Evolutionary conservation across 495 filamentous ascomycete species (phyloP).

Genomic region (Aspergillus leporis): DNA sequence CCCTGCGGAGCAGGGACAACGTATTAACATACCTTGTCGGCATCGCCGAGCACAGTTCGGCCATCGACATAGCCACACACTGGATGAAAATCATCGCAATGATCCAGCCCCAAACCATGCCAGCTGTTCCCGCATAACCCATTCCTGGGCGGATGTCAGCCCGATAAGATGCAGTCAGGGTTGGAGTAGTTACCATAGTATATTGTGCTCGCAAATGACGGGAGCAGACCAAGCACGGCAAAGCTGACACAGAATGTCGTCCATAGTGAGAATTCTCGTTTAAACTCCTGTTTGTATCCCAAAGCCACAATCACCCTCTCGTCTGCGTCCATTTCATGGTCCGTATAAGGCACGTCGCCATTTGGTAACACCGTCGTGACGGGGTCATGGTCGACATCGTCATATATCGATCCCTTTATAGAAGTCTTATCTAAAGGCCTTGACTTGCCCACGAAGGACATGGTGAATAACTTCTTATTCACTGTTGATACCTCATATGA

Average conservation of each 20-base stretch:
- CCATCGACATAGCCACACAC: slow-evolving; percentile 68
- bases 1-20: not conserved
- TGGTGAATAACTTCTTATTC: not conserved
- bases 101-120: slow-evolving; percentile 86
- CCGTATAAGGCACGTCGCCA: slow-evolving; percentile 60
- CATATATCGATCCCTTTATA: slow-evolving; percentile 22
- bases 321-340: slow-evolving; percentile 56
- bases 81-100: slow-evolving; percentile 75
- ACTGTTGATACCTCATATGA: not conserved
- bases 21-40: slow-evolving; percentile 52
- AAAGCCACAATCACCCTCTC: slow-evolving; percentile 69
- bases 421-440: slow-evolving; percentile 16
- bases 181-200: slow-evolving; percentile 55
- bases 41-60: slow-evolving; percentile 67
- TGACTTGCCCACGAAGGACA: slow-evolving; percentile 17
- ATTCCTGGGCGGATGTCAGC: slow-evolving; percentile 49
- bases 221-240: slow-evolving; percentile 71
- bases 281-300: slow-evolving; percentile 81
- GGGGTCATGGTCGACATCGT: slow-evolving; percentile 49
- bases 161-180: not conserved
- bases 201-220: slow-evolving; percentile 73
- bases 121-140: slow-evolving; percentile 77
- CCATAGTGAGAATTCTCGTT: slow-evolving; percentile 80
- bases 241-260: slow-evolving; percentile 80
- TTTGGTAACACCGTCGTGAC: slow-evolving; percentile 69